Base-by-base conservation (phyloP, 176 grass and related monocot species). In the Raddia guianensis region DNA sequence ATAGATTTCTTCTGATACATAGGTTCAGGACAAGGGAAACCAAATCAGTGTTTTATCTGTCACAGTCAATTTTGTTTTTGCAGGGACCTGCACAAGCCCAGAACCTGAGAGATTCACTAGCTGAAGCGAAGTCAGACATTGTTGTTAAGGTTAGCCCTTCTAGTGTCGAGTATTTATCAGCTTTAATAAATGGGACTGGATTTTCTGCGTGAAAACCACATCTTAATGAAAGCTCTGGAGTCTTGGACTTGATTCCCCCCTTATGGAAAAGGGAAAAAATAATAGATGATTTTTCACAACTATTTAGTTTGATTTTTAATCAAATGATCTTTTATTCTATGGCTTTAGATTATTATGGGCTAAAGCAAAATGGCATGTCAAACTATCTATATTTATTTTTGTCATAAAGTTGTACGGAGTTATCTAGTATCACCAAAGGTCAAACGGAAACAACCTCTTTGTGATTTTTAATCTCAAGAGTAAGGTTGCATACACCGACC, bases 51-150 rank as follows among this genome's bases (percentile, higher is more conserved):
- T 51, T 61, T 20, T 73, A 44, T 1, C 45, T 69, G 5, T 58
- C 15, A 83, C 58, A 67, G 20, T n/a, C 13, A 11, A 6, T 54
- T 18, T n/a, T 85, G 42, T n/a, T 82, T 86, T 77, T 77, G 34
- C 65, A 93, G 92, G 90, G 90, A 43, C 92, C 95, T 50, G 92
- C 95, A 0, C 92, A 98, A 83, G 95, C 95, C 59, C 95, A 98
- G 75, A 98, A 98, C 71, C 80, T 93, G 9, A 98, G 95, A 57
- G 95, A 98, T 63, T 94, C 95, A 32, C 78, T 98, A 51, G 77
- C 65, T 15, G 95, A 84, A 40, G 90, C 86, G 3, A 94, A 95
- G 44, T 98, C 95, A 9, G 78, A 98, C 72, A 98, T 98, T 86
- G 90, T 93, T 55, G 92, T 98, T 1, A 98, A 98, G 95, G 95